Evolutionary conservation across 2,329 filamentous ascomycete species (phyloP).

Genomic region (Malbranchea zuffiana): DNA sequence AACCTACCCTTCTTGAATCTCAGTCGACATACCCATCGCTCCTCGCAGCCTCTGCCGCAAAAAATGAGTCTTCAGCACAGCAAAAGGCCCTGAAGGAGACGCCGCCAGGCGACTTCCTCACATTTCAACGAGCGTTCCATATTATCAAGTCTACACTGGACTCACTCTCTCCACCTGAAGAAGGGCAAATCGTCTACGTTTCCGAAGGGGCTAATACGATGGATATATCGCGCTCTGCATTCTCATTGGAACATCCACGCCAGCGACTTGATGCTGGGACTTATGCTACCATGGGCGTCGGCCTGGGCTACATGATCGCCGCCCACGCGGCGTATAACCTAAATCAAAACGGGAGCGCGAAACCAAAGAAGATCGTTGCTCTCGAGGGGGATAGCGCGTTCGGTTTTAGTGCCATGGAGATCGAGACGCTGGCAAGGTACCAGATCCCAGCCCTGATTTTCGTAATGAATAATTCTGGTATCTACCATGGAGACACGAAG

Average conservation of each 20-base stretch:
- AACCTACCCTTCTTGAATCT: conserved; percentile 26
- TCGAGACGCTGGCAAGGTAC: conserved; percentile 47
- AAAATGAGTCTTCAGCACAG: conserved; percentile 39
- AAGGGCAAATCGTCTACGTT: conserved; percentile 44
- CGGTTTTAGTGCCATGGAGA: conserved; percentile 45
- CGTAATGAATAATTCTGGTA: conserved; percentile 46
- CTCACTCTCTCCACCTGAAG: conserved; percentile 33
- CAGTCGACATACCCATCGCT: conserved; percentile 23
- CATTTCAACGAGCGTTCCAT: conserved; percentile 42
- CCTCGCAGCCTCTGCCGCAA: conserved; percentile 25
- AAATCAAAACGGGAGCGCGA: conserved; percentile 18
- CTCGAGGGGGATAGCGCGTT: conserved; percentile 48
- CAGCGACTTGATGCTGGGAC: conserved; percentile 48
- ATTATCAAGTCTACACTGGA: conserved; percentile 43
- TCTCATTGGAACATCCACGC: conserved; percentile 44
- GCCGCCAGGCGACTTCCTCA: conserved; percentile 31
- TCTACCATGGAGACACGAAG: conserved; percentile 38
- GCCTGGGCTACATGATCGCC: conserved; percentile 47
- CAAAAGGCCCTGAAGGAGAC: conserved; percentile 33
- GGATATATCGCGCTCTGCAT: conserved; percentile 48
- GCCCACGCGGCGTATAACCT: conserved; percentile 47
- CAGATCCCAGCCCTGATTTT: conserved; percentile 46
- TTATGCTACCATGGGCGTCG: conserved; percentile 50
- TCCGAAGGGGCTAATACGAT: conserved; percentile 52
- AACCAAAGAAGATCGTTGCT: conserved; percentile 44